Base-by-base conservation (phyloP, 768 basidiomycete species). In the Leccinum aurantiacum region DNA sequence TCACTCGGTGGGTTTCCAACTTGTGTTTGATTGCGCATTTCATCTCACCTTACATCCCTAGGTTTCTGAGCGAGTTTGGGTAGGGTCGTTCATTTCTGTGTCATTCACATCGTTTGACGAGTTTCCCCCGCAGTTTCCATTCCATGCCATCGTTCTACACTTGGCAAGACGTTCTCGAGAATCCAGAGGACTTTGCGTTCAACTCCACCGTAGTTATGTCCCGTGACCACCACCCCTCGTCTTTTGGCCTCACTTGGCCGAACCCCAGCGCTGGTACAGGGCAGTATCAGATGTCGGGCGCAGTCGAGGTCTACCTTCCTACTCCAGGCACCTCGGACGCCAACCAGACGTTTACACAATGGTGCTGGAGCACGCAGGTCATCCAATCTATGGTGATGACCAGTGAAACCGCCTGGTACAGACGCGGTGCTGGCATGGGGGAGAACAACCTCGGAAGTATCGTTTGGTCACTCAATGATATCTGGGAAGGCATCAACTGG, bases 61-160 rank as follows among this genome's bases (percentile, higher is more conserved):
- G 84, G 47, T 85, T 84, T 57, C 75, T 84, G 46, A 85, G 84
- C 60, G 84, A 86, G 62, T 85, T 85, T 57, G 84, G 84, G 80
- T 82, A 59, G 50, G 77, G 61, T 44, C 54, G 17, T n/a, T 8
- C 15, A 48, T 17, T n/a, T 27, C 17, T 3, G 4, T 15, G 37
- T 29, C 14, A 15, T 7, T 1, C 14, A n/a, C 8, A 22, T 59
- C 17, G 19, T 46, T 46, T 25, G 14, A 52, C 17, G 3, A 3
- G 7, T 27, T 31, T 22, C 22, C 29, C 2, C 35, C 35, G n/a
- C 38, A 83, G 83, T 9, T 85, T 84, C 71, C 84, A 85, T 67
- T 85, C 84, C 0, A 83, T 84, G 80, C 84, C 84, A 4, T 85
- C 84, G 0, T 82, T 85, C 70, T 85, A 83, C 61, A 80, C 74